Conservation (phyloP, 257 asterid genomes). For the Thymus mandschuricus region DNA sequence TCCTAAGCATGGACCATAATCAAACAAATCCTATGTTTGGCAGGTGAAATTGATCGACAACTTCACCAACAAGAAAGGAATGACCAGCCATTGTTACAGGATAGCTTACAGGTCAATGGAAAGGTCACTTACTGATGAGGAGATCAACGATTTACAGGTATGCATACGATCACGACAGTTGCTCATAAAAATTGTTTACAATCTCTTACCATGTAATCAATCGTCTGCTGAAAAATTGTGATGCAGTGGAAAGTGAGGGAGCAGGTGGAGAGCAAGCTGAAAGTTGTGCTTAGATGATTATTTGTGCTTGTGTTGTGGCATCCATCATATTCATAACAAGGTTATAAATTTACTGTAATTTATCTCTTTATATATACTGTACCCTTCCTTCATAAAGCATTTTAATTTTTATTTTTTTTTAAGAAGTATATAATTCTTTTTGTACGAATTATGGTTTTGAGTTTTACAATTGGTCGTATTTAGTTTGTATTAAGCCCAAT, state of each 20-base stretch:
- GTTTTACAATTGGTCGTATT: no score
- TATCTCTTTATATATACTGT: no score
- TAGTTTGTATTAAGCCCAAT: no score
- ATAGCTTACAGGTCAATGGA: constrained; percentile 33
- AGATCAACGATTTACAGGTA: constrained; percentile 94
- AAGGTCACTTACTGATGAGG: constrained; percentile 94
- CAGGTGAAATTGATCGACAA: constrained; percentile 82
- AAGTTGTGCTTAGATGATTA: constrained; percentile 51
- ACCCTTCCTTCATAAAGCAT: no score
- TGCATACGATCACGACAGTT: no score
- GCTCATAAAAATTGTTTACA: not conserved
- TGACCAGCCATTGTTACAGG: constrained; percentile 93
- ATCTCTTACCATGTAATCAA: not conserved
- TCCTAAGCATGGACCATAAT: no score
- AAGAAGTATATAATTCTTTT: no score
- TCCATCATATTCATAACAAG: no score
- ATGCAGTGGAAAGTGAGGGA: constrained; percentile 93
- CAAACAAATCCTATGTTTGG: not conserved
- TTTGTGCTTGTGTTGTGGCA: no score
- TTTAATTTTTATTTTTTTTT: no score
- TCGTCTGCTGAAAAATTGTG: constrained; percentile 10
- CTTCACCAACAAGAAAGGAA: constrained; percentile 93
- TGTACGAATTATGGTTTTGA: no score
- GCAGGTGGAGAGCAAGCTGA: constrained; percentile 80
- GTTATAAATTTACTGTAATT: no score